Base-by-base conservation (phyloP, 169 alveolate genomes). In the Plasmodium gaboni region DNA sequence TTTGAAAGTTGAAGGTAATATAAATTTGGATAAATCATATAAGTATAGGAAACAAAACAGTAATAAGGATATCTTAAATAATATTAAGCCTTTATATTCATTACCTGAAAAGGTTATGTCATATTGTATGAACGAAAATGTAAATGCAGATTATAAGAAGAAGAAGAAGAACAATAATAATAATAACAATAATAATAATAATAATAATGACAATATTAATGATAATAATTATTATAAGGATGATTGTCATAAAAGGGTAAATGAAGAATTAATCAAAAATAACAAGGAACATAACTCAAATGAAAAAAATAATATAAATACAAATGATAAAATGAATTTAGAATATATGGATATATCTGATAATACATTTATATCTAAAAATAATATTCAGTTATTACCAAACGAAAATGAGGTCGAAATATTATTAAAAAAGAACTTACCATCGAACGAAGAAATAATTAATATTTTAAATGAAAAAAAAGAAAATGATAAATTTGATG, bases 1-100 rank as follows among this genome's bases (percentile, higher is more conserved):
- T 44, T 53, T 78, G n/a, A 78, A 65, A 65, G 76, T 67, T 12
- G 44, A 78, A 51, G n/a, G 48, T 64, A 76, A 78, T n/a, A 78
- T 64, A 69, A 78, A 78, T 42, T 64, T 78, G 26, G 89, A 78
- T 48, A 78, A 64, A 17, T 64, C 89, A 24, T 78, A 78, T 57
- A 78, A 78, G 24, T 78, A 65, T 44, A 64, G 89, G 60, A 53
- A 64, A 22, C 89, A 78, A 65, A 78, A 78, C 53, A 78, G 89
- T 46, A 78, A 78, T 69, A 78, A 57, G 17, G 89, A 78, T 24
- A 12, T 78, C 53, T 50, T 78, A 38, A 78, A 55, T 15, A 64
- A 78, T 24, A 78, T 78, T 74, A 78, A 78, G 48, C 89, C 89
- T n/a, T 50, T 78, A 70, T 78, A 78, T 65, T 78, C 89, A 17